These are phyloP conservation scores for Scedosporium minutisporum DNA, from an alignment of 2,329 filamentous ascomycete species.

Conservation along the genomic window DNA sequence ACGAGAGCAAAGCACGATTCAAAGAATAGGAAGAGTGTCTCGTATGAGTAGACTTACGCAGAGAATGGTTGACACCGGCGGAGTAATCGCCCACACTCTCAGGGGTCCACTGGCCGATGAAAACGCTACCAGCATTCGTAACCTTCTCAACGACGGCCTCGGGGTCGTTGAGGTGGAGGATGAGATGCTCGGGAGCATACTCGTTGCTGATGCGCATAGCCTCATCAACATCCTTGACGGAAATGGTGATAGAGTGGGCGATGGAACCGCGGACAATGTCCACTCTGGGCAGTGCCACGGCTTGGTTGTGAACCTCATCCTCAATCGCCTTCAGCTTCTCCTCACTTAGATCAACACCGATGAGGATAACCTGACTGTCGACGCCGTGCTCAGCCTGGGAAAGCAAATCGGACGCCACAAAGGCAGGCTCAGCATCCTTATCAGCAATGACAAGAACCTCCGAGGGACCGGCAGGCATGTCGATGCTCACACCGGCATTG, in stretches of 20 bases:
- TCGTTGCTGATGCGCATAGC: conserved; percentile 79
- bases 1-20: neutral
- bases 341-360: conserved; percentile 72
- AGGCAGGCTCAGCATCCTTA: conserved; percentile 76
- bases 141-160: conserved; percentile 67
- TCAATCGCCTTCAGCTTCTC: conserved; percentile 72
- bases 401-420: conserved; percentile 88
- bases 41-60: conserved; percentile 59
- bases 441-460: conserved; percentile 97
- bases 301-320: conserved; percentile 81
- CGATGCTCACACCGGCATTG: conserved; percentile 87
- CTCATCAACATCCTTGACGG: conserved; percentile 59
- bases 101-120: conserved; percentile 91
- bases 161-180: conserved; percentile 76
- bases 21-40: neutral
- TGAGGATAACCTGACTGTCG: conserved; percentile 88
- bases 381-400: conserved; percentile 95
- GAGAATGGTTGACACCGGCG: conserved; percentile 91
- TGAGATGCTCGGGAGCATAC: conserved; percentile 94
- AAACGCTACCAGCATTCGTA: conserved; percentile 90
- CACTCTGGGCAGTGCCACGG: conserved; percentile 75
- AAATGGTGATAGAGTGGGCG: conserved; percentile 80
- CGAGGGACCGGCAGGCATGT: conserved; percentile 95
- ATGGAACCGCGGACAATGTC: conserved; percentile 90
- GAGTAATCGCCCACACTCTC: conserved; percentile 98